Evolutionary conservation across 192 early-diverging fungal species (phyloP).

Genomic region (Umbelopsis sp.): DNA sequence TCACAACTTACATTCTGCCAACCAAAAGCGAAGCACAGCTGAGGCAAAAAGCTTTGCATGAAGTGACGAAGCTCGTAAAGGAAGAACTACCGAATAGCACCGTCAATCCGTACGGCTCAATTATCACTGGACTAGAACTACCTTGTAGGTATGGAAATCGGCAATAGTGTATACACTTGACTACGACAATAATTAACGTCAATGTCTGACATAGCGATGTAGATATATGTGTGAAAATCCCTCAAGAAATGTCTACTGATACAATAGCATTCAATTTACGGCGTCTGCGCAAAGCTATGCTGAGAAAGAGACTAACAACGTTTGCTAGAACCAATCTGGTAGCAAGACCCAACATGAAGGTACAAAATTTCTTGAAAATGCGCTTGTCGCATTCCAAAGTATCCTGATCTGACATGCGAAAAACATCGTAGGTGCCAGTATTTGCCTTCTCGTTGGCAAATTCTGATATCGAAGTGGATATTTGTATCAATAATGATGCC

Average conservation of each 20-base stretch:
- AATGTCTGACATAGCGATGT: not conserved
- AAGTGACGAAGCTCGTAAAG: not conserved
- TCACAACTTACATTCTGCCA: slow-evolving; percentile 26
- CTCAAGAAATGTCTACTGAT: not conserved
- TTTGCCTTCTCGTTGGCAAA: not conserved
- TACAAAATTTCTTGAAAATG: not conserved
- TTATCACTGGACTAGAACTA: slow-evolving; percentile 24
- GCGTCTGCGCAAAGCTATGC: not conserved
- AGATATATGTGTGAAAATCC: not conserved
- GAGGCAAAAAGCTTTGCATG: not conserved
- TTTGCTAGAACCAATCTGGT: not conserved
- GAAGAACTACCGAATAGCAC: not conserved
- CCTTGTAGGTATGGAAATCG: slow-evolving; percentile 24
- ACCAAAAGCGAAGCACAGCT: slow-evolving; percentile 8
- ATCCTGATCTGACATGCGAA: not conserved
- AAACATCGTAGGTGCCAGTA: slow-evolving; percentile 21
- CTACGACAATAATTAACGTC: not conserved
- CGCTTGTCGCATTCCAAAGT: no score
- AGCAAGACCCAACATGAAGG: not conserved
- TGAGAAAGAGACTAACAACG: not conserved
- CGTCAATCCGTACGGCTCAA: slow-evolving; percentile 17
- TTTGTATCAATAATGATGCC: slow-evolving; percentile 20
- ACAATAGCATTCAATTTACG: not conserved
- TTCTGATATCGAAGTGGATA: slow-evolving; percentile 14
- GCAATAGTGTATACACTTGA: not conserved